Base-by-base conservation (phyloP, 257 asterid genomes). In the Coffea canephora region DNA sequence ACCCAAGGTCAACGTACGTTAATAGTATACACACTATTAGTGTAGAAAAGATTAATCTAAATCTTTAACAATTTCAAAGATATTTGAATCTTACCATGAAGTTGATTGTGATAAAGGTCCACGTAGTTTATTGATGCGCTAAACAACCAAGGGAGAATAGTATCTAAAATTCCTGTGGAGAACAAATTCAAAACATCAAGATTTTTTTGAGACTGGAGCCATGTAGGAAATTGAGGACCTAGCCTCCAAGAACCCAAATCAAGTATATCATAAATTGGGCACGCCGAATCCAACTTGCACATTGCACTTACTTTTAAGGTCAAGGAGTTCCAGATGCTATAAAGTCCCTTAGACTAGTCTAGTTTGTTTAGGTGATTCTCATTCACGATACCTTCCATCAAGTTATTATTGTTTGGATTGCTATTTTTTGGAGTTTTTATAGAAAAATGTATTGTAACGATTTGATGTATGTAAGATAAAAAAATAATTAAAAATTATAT, bases 111-210 rank as follows among this genome's bases (percentile, higher is more conserved):
- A 18, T 86, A 81, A 19, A 87, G 83, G 74, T 78, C 74, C 39
- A 83, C 3, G 21, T 1, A 0, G 65, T 59, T 31, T 25, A 15
- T 15, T 34, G 74, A 74, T 13, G 73, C 21, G 77, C 45, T 15
- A 87, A 88, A 85, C 27, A 88, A 13, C 89, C 89, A 85, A 4
- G 10, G 50, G 18, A 88, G 85, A 78, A 84, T 61, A 19, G 13
- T 23, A 31, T 78, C 76, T 1, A 74, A 41, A 10, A 85, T 68
- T 54, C 88, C 84, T 8, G 82, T 78, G 16, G 41, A 68, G 5
- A 88, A 87, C 55, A 88, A 52, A 64, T 86, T 86, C 5, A 80
- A 74, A 0, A 0, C 0, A 0, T 0, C 0, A 9, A 82, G 65
- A 18, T 25, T 21, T 36, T 68, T 76, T 25, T 86, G 83, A 1